Evolutionary conservation across 1,284 basidiomycete species (phyloP).

Genomic region (Athelia sp.): DNA sequence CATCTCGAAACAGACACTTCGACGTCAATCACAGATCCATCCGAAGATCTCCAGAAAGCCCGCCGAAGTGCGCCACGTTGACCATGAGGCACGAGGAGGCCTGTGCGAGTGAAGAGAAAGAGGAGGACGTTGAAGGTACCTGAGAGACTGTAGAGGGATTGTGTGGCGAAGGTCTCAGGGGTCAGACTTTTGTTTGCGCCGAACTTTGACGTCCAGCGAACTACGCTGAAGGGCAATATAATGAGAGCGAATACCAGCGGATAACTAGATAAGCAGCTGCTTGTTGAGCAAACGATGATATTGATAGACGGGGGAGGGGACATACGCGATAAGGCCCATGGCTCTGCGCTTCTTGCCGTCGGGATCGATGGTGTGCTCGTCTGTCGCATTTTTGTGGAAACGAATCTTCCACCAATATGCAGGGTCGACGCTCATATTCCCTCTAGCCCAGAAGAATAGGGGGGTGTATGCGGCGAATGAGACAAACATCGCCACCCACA

Average conservation of each 20-base stretch:
- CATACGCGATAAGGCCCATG: conserved; percentile 27
- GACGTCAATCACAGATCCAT: no score
- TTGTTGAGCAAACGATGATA: background rate
- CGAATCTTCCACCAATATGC: conserved; percentile 29
- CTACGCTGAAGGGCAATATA: conserved; percentile 22
- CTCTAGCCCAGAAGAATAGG: conserved; percentile 33
- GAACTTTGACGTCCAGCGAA: conserved; percentile 20
- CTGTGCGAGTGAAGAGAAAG: conserved; percentile 25
- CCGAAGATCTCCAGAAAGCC: no score
- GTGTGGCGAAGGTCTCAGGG: conserved; percentile 26
- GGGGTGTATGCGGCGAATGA: conserved; percentile 31
- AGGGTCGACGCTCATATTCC: conserved; percentile 29
- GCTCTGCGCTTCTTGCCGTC: conserved; percentile 16
- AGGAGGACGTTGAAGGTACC: conserved; percentile 32
- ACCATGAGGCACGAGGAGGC: conserved; percentile 15
- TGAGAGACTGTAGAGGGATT: conserved; percentile 26
- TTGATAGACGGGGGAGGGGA: conserved; percentile 3
- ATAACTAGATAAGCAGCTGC: conserved; percentile 15
- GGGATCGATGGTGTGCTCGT: conserved; percentile 8
- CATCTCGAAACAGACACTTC: no score
- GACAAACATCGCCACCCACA: conserved; percentile 33
- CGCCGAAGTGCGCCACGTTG: no score
- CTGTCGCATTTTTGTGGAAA: conserved; percentile 14
- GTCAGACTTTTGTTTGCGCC: conserved; percentile 18
- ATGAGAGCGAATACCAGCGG: conserved; percentile 23